phyloP scores from a whole-genome alignment of 140 eudicot species.

The Bidens hawaiensis region DNA sequence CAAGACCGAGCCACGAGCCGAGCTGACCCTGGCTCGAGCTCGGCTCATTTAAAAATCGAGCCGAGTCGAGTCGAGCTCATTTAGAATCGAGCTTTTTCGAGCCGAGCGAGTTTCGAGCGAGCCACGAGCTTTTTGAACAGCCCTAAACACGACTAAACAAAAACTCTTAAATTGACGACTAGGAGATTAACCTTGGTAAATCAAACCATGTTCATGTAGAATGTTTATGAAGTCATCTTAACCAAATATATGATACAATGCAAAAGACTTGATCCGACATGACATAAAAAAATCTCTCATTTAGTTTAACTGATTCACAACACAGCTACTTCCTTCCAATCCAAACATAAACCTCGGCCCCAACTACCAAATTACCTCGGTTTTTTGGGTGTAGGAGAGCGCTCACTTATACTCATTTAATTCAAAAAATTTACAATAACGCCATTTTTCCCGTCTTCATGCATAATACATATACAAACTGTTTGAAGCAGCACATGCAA shows the following conservation, averaged over 20 bases:
- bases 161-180: too few species aligned
- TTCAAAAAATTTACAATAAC: conserved; percentile 10
- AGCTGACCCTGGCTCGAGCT: too few species aligned
- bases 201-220: neutral
- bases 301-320: conserved; percentile 21
- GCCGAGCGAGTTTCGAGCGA: too few species aligned
- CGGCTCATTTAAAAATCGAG: too few species aligned
- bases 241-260: neutral
- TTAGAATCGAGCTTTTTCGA: too few species aligned
- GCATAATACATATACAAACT: conserved; percentile 56
- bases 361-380: conserved; percentile 6
- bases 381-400: conserved; percentile 30
- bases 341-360: conserved; percentile 16
- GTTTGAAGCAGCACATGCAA: conserved; percentile 81
- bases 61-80: too few species aligned
- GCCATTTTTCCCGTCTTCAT: conserved; percentile 22
- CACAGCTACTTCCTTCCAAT: conserved; percentile 37
- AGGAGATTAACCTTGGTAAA: neutral
- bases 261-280: conserved; percentile 18
- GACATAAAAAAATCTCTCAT: conserved; percentile 11
- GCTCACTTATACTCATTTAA: conserved; percentile 9
- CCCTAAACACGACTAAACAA: too few species aligned
- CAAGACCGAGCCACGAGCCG: too few species aligned
- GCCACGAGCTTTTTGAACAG: too few species aligned
- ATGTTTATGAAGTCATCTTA: neutral